Percentiles rank a stretch among this genome's conserved stretches.
Conservation (phyloP, 306 rosid genomes). For the Fragaria iinumae region DNA sequence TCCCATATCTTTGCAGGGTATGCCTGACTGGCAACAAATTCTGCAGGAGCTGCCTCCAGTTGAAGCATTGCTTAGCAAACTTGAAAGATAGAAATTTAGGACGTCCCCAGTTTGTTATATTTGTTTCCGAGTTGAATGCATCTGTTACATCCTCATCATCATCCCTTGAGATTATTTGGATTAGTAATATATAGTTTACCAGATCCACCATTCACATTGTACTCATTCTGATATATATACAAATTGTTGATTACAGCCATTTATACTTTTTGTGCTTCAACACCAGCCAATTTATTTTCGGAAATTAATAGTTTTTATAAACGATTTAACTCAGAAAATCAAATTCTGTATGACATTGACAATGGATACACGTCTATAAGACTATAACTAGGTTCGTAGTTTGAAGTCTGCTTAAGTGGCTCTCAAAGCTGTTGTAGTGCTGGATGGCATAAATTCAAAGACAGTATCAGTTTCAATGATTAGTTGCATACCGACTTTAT, state of each 20-base stretch:
- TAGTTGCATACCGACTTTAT: conserved; percentile 3
- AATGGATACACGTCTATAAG: background rate
- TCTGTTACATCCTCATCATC: background rate
- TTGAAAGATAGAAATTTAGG: conserved; percentile 53
- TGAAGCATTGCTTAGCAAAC: conserved; percentile 89
- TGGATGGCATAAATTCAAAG: conserved; percentile 15
- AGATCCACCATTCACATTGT: background rate
- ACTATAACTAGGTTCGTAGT: background rate
- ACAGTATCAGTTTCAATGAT: conserved; percentile 11
- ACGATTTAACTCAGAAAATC: no score
- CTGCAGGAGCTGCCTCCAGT: conserved; percentile 77
- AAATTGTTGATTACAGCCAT: background rate
- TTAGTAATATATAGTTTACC: background rate
- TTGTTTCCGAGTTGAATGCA: background rate
- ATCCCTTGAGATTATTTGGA: background rate
- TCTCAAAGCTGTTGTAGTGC: conserved; percentile 28
- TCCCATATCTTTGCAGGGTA: conserved; percentile 57
- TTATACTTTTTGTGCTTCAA: background rate
- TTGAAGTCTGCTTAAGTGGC: conserved; percentile 8
- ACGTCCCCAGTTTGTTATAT: background rate
- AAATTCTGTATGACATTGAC: background rate
- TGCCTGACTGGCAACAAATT: conserved; percentile 96
- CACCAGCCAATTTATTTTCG: background rate
- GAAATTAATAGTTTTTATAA: background rate
- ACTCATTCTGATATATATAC: background rate